Conservation (phyloP, 208 protist species). For the Trichomonas vaginalis region DNA sequence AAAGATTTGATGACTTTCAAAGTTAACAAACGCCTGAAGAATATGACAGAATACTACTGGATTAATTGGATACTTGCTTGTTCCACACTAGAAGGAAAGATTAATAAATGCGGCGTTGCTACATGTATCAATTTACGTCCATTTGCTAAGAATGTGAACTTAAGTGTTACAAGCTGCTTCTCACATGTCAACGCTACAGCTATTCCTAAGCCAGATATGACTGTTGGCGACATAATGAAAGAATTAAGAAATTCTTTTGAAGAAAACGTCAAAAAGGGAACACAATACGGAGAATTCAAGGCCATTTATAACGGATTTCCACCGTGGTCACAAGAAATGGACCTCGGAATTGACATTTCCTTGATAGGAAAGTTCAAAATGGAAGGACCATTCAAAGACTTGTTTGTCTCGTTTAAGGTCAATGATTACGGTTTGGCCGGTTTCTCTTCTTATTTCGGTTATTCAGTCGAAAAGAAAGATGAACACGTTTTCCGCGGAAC, state of each 20-base stretch:
- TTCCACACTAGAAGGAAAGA: not conserved
- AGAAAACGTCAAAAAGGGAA: not conserved
- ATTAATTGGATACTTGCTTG: not conserved
- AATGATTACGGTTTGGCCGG: not conserved
- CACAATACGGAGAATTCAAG: not conserved
- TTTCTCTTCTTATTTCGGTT: not conserved
- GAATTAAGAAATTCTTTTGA: not conserved
- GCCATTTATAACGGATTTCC: not conserved
- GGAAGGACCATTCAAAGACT: not conserved
- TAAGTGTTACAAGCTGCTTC: not conserved
- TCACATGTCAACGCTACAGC: not conserved
- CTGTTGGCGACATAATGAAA: not conserved
- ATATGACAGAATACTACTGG: not conserved
- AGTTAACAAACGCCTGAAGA: not conserved
- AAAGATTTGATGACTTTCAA: not conserved
- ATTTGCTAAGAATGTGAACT: not conserved
- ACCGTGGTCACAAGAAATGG: not conserved
- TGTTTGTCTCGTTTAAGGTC: not conserved
- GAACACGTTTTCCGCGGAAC: not conserved
- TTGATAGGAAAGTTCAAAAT: not conserved
- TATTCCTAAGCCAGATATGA: not conserved
- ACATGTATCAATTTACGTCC: not conserved
- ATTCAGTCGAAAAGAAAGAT: not conserved
- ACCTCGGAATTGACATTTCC: not conserved
- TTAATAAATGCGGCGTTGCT: not conserved